Evolutionary conservation across 192 early-diverging fungal species (phyloP), one percentile per base, ranked within the genome.

Genomic region (Entrophospora sp.): DNA sequence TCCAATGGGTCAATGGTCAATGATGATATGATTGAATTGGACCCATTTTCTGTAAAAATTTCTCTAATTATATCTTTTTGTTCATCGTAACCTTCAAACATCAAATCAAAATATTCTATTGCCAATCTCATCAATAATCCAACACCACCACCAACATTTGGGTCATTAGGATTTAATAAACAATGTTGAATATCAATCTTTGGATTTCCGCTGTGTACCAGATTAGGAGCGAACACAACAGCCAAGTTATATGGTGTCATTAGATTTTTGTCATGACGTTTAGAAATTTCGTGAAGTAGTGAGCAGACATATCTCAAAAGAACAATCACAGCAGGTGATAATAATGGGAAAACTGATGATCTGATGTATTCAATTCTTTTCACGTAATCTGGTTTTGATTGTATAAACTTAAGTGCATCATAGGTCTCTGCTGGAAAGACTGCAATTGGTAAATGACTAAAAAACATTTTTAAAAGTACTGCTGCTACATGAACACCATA

Each of bases 231-330:
- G 82, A 92, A 90, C 1, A 94, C 88, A 12, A 93, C 83, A 0
- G 91, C 88, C 45, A 95, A 75, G 71, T 91, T 92, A 32, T 77
- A 75, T 4, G 88, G 64, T 1, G 87, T 92, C 95, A 97, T 97
- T 61, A 85, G 79, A 81, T 95, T 97, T 1, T 68, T 66, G 37
- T 72, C 67, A 20, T 82, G 77, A 66, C 89, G 76, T 24, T 81
- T 76, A 22, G 90, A 83, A 28, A 94, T 83, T 16, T 85, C 76
- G 35, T 79, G 75, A 37, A 96, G 75, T 25, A 96, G 83, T 24
- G 75, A 68, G 64, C 89, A 89, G n/a, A 91, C 73, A 36, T 83
- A 84, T 36, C 76, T 79, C 38, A 85, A 67, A 43, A 87, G 65
- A 30, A 83, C 56, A 25, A 83, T 62, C 37, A 79, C 77, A 48